Evolutionary conservation across 768 basidiomycete genomes (phyloP).

Genomic region (Heimioporus sp.): DNA sequence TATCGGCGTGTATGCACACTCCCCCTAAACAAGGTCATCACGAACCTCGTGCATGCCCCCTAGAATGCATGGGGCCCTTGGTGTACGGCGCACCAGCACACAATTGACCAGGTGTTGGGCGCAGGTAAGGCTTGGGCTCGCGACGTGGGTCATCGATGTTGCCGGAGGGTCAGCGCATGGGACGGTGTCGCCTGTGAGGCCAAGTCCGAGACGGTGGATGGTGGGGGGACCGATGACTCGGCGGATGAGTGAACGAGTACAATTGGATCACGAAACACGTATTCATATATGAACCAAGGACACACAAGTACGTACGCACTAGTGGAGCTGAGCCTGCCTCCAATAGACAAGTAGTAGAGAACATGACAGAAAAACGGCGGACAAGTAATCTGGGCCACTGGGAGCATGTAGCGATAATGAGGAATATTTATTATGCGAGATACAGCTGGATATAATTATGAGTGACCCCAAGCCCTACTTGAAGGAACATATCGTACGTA

Average conservation of each 20-base stretch:
- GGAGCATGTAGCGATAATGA: too few relatives aligned
- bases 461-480: too few relatives aligned
- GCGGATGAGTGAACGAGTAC: slow-evolving; percentile 34
- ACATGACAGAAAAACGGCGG: too few relatives aligned
- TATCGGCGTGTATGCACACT: slow-evolving; percentile 53
- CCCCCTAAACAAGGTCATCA: slow-evolving; percentile 47
- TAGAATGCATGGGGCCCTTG: slow-evolving; percentile 53
- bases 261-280: too few relatives aligned
- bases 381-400: too few relatives aligned
- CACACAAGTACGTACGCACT: too few relatives aligned
- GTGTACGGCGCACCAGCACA: slow-evolving; percentile 54
- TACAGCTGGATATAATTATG: too few relatives aligned
- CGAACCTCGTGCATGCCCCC: slow-evolving; percentile 57
- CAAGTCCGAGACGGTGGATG: slow-evolving; percentile 47
- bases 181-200: slow-evolving; percentile 32
- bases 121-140: neutral
- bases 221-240: slow-evolving; percentile 43
- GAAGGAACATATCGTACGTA: too few relatives aligned
- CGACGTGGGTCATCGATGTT: slow-evolving; percentile 48
- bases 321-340: too few relatives aligned
- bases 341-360: too few relatives aligned
- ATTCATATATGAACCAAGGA: too few relatives aligned
- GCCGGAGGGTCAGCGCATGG: slow-evolving; percentile 37
- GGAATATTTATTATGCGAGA: too few relatives aligned
- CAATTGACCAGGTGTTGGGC: slow-evolving; percentile 49